Evolutionary conservation across 352 stramenopile genomes (phyloP).

Genomic region (Phytophthora pini): DNA sequence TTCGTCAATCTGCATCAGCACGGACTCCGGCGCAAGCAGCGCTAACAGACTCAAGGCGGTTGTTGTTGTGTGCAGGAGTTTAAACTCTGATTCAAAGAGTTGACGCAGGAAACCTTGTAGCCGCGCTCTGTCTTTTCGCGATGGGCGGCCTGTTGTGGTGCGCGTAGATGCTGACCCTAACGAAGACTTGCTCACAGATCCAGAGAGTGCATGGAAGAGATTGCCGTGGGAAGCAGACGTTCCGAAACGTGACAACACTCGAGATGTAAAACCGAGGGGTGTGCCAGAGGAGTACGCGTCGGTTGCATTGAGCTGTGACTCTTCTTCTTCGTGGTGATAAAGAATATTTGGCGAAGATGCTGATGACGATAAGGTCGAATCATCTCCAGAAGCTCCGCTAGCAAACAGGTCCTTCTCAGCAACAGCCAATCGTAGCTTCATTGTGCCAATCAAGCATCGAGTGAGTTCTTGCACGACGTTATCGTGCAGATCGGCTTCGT

Average conservation of each 20-base stretch:
- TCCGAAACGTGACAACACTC: slow-evolving; percentile 78
- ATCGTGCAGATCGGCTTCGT: slow-evolving; percentile 51
- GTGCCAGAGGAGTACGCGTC: slow-evolving; percentile 25
- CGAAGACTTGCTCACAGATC: slow-evolving; percentile 38
- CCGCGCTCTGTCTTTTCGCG: slow-evolving; percentile 37
- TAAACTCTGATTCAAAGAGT: slow-evolving; percentile 70
- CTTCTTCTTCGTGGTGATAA: slow-evolving; percentile 21
- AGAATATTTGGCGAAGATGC: slow-evolving; percentile 35
- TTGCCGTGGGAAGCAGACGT: slow-evolving; percentile 53
- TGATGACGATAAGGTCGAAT: slow-evolving; percentile 32
- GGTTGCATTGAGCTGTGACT: slow-evolving; percentile 7
- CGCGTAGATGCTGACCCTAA: slow-evolving; percentile 7
- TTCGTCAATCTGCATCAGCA: slow-evolving; percentile 43
- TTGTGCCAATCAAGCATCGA: slow-evolving; percentile 63
- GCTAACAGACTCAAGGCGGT: slow-evolving; percentile 66
- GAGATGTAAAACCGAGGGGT: slow-evolving; percentile 65
- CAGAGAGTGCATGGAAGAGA: slow-evolving; percentile 65
- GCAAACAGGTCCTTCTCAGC: slow-evolving; percentile 64
- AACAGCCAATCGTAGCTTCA: slow-evolving; percentile 59
- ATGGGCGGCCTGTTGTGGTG: slow-evolving; percentile 18
- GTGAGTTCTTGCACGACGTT: slow-evolving; percentile 61
- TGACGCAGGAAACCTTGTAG: slow-evolving; percentile 52
- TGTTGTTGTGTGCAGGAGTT: slow-evolving; percentile 58
- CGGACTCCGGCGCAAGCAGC: slow-evolving; percentile 51
- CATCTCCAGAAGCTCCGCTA: slow-evolving; percentile 15